These are phyloP conservation scores for Flaveria bidentis DNA, from an alignment of 129 eudicot species.

Conservation along the genomic window DNA sequence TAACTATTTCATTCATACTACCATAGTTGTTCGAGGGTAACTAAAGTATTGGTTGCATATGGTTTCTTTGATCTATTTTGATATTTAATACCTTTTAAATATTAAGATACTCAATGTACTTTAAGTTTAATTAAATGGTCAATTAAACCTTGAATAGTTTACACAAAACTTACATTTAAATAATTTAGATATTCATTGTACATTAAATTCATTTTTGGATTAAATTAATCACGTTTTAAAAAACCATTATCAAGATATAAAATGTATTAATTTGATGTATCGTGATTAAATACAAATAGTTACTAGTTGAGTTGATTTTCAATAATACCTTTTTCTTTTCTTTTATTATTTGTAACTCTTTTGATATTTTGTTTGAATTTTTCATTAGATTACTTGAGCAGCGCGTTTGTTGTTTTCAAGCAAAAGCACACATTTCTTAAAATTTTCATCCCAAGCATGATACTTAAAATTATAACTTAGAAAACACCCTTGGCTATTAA, in stretches of 20 bases:
- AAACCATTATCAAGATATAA: neutral
- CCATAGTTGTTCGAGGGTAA: no score
- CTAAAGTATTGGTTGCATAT: neutral
- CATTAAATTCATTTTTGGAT: neutral
- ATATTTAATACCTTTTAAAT: neutral
- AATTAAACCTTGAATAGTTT: neutral
- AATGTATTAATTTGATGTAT: no score
- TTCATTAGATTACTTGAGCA: neutral
- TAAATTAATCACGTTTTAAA: neutral
- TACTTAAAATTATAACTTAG: no score
- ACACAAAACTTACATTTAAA: neutral
- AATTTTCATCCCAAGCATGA: no score
- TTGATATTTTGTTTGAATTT: no score
- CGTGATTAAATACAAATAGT: neutral
- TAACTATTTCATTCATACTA: no score
- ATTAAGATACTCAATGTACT: neutral
- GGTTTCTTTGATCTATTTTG: neutral
- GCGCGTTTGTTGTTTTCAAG: no score
- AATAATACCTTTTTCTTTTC: no score
- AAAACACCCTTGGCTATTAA: no score
- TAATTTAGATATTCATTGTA: neutral
- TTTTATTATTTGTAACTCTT: no score
- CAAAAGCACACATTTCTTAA: neutral
- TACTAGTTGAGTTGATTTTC: neutral
- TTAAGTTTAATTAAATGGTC: neutral